A percentile compares a stretch with the other conserved stretches of the same genome.
These are phyloP conservation scores for Vittaforma corneae DNA, from an alignment of 371 early-diverging fungal genomes.

Conservation along the genomic window DNA sequence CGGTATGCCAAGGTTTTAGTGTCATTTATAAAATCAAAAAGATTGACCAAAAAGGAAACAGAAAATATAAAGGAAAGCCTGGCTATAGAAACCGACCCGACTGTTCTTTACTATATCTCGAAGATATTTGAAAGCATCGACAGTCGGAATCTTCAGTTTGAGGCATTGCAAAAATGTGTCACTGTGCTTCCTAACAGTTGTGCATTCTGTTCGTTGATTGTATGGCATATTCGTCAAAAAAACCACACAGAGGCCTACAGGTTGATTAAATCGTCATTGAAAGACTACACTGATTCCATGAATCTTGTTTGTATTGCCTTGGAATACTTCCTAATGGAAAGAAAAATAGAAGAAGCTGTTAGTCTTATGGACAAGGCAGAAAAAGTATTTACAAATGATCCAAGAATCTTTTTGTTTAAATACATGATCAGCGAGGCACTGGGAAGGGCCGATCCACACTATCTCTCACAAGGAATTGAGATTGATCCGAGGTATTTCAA, in stretches of 20 bases:
- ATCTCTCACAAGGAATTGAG: slow-evolving; percentile 3
- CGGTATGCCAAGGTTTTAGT: neutral
- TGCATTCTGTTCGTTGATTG: neutral
- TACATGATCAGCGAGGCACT: slow-evolving; percentile 7
- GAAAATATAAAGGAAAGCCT: neutral
- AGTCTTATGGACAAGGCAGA: neutral
- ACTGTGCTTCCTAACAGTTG: neutral
- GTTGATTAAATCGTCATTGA: neutral
- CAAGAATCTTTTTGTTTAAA: neutral
- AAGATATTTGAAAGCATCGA: slow-evolving; percentile 8
- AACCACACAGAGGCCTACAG: neutral
- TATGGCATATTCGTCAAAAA: neutral
- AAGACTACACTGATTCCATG: neutral
- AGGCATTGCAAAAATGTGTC: neutral
- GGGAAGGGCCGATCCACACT: neutral
- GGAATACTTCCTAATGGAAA: neutral
- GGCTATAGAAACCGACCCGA: slow-evolving; percentile 1
- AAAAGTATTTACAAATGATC: neutral
- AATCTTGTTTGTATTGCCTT: slow-evolving; percentile 9
- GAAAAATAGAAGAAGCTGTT: neutral
- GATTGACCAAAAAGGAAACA: neutral
- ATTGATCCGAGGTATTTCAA: slow-evolving; percentile 15
- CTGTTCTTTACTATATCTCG: neutral
- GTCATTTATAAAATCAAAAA: neutral
- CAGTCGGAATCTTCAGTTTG: neutral